Evolutionary conservation across 2,329 filamentous ascomycete genomes (phyloP).

Genomic region (Hymenoscyphus albidus): DNA sequence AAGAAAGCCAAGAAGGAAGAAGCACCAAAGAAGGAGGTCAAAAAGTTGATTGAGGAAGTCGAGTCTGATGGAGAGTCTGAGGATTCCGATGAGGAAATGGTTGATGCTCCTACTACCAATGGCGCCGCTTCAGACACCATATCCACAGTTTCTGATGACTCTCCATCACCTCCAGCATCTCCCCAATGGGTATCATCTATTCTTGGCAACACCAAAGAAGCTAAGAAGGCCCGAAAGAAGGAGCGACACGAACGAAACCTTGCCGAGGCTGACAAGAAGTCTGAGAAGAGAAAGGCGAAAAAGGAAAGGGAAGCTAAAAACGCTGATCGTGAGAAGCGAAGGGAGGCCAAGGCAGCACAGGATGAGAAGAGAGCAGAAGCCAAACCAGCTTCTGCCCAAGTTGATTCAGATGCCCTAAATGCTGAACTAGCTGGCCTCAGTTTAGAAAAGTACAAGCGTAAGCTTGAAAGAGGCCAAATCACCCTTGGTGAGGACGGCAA

Average conservation of each 20-base stretch:
- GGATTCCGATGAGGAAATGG: slow-evolving; percentile 29
- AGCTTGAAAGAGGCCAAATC: slow-evolving; percentile 73
- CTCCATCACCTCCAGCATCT: slow-evolving; percentile 12
- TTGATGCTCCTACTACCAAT: slow-evolving; percentile 26
- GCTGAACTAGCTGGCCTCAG: slow-evolving; percentile 67
- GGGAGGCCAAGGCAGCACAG: slow-evolving; percentile 27
- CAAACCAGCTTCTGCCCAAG: slow-evolving; percentile 39
- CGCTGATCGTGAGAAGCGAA: slow-evolving; percentile 38
- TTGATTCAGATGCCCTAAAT: slow-evolving; percentile 43
- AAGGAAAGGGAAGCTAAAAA: slow-evolving; percentile 23
- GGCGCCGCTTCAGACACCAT: slow-evolving; percentile 19
- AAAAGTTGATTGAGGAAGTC: slow-evolving; percentile 25
- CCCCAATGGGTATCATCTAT: slow-evolving; percentile 22
- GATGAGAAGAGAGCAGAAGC: slow-evolving; percentile 37
- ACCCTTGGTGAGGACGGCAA: slow-evolving; percentile 61
- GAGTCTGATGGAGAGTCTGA: slow-evolving; percentile 28
- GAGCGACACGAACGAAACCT: slow-evolving; percentile 30
- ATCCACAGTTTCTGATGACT: slow-evolving; percentile 18
- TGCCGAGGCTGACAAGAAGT: slow-evolving; percentile 35
- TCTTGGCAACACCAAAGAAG: slow-evolving; percentile 28
- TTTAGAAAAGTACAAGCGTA: slow-evolving; percentile 73
- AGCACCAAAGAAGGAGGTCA: slow-evolving; percentile 37
- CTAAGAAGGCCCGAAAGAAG: slow-evolving; percentile 28
- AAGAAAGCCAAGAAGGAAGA: slow-evolving; percentile 47
- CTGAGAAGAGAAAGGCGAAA: slow-evolving; percentile 40